These are phyloP conservation scores for Hyaloscypha hepaticicola DNA, from an alignment of 495 filamentous ascomycete species.

Conservation along the genomic window DNA sequence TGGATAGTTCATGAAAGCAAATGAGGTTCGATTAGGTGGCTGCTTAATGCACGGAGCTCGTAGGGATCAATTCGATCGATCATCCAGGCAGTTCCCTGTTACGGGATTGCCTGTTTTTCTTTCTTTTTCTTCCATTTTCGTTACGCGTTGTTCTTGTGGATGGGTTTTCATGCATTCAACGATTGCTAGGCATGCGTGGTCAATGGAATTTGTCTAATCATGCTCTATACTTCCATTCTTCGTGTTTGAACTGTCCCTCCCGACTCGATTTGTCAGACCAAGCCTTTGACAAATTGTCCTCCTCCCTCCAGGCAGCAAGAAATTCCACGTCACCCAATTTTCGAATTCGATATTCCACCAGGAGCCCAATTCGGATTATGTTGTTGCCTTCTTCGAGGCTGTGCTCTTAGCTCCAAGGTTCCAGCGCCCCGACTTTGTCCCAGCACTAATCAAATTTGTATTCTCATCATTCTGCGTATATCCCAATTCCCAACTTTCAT, in stretches of 20 bases:
- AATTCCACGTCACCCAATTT: not conserved
- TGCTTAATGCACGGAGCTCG: constrained; percentile 2
- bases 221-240: not conserved
- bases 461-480: no score
- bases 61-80: not conserved
- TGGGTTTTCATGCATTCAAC: constrained; percentile 35
- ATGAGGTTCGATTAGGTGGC: constrained; percentile 29
- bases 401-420: not conserved
- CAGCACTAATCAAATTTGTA: no score
- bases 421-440: not conserved
- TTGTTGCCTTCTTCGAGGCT: not conserved
- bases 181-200: constrained; percentile 26
- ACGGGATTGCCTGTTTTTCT: constrained; percentile 37
- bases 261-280: not conserved
- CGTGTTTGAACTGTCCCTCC: not conserved
- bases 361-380: not conserved
- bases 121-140: constrained; percentile 33
- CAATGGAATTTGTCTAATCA: constrained; percentile 28
- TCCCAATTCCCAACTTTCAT: not conserved
- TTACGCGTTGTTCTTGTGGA: constrained; percentile 27
- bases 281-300: no score
- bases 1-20: constrained; percentile 35
- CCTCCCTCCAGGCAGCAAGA: not conserved
- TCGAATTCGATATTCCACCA: not conserved
- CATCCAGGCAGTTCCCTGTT: not conserved